A percentile compares a stretch with the other conserved stretches of the same genome.
phyloP scores from a whole-genome alignment of 768 basidiomycete species.

The Rhizopogon vesiculosus region DNA sequence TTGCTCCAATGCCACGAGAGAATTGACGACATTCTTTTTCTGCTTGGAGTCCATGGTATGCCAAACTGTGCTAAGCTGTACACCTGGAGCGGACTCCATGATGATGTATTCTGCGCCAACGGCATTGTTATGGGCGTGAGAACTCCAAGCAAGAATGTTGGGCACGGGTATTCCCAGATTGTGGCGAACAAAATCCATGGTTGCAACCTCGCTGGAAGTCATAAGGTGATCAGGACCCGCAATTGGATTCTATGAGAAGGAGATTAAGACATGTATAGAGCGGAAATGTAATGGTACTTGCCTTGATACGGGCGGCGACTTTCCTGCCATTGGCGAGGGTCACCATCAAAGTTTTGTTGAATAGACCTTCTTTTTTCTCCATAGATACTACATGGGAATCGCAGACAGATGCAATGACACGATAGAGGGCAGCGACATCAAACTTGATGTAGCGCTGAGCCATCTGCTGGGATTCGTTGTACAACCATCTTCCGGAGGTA shows the following conservation, averaged over 20 bases:
- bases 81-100: constrained; percentile 27
- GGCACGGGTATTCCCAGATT: constrained; percentile 24
- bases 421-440: constrained; percentile 14
- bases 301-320: constrained; percentile 9
- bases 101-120: constrained; percentile 30
- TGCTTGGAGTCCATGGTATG: constrained; percentile 8
- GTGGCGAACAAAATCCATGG: constrained; percentile 25
- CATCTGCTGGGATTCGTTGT: constrained; percentile 20
- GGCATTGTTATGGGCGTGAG: constrained; percentile 12
- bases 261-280: background rate
- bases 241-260: constrained; percentile 12
- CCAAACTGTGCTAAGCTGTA: constrained; percentile 18
- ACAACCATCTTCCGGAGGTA: constrained; percentile 21
- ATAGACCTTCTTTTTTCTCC: constrained; percentile 13
- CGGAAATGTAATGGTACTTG: background rate
- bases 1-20: constrained; percentile 17
- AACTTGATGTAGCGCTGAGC: constrained; percentile 10
- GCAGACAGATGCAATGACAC: constrained; percentile 8
- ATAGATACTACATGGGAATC: constrained; percentile 10
- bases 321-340: constrained; percentile 8
- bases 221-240: constrained; percentile 23
- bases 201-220: constrained; percentile 33
- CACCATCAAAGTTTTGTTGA: constrained; percentile 10
- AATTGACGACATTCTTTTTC: constrained; percentile 13
- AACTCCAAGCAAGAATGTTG: constrained; percentile 25